Base-by-base conservation (phyloP, 2,329 filamentous ascomycete genomes). In the Penicillium expansum region DNA sequence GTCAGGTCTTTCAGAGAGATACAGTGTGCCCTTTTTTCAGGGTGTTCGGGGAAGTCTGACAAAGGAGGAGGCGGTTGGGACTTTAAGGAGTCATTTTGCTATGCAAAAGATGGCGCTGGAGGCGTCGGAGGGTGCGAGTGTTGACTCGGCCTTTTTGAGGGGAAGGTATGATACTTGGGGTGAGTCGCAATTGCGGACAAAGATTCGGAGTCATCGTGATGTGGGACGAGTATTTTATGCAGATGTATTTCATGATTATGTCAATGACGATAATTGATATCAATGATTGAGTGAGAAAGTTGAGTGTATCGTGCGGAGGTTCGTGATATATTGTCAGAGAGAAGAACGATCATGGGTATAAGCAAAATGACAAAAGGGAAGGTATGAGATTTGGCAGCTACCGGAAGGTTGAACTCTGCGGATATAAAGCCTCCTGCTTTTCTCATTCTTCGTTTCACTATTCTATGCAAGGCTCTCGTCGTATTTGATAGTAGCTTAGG, bases 131-230 rank as follows among this genome's bases (percentile, higher is more conserved):
- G 5, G 63, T 61, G 9, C 32, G 22, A 33, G 48, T 14, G 73
- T 83, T 43, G 81, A 83, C 57, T 81, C 80, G 33, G 71, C 79
- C 0, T 83, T 83, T 55, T 61, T 82, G 35, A 73, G 69, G 13
- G 80, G 80, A 0, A 74, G 72, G 38, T 83, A 82, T 56, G 76
- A 82, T 50, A 83, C 81, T 0, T 83, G 81, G 80, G 82, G 81
- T 0, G 82, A 83, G 66, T 77, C 78, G 6, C 80, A 83, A 68
- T 64, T 84, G 39, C 71, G 82, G 54, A 83, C 80, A 2, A 83
- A 83, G 67, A 75, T 83, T 11, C 70, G 80, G 13, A 83, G 80
- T 54, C 81, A 83, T 66, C 70, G 76, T 3, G 74, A 79, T 53
- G 79, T 80, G 16, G 81, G 81, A 4, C 70, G 52, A 56, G 77